These are phyloP conservation scores for Isoetes engelmannii DNA, from an alignment of 83 land plant species.

Conservation along the genomic window DNA sequence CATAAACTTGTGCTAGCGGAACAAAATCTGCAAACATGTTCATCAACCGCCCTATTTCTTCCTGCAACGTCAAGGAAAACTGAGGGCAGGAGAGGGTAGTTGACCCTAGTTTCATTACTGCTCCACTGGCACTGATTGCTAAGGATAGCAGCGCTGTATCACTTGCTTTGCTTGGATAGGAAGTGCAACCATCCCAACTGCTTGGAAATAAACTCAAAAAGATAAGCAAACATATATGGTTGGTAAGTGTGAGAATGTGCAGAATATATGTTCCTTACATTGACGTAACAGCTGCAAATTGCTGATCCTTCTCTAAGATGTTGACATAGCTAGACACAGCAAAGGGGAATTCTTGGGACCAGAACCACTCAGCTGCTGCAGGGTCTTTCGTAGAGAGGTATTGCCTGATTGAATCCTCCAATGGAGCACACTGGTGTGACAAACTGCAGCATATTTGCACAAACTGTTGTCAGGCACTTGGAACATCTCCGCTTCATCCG, in stretches of 20 bases:
- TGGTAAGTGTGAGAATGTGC: too few species aligned
- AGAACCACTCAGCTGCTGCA: constrained; percentile 68
- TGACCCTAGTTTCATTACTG: constrained; percentile 74
- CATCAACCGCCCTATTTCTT: constrained; percentile 73
- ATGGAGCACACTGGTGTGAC: constrained; percentile 46
- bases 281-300: constrained; percentile 51
- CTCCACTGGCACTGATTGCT: constrained; percentile 63
- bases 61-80: constrained; percentile 57
- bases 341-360: constrained; percentile 70
- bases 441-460: constrained; percentile 42
- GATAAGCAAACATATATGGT: too few species aligned
- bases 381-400: constrained; percentile 69
- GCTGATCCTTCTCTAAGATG: constrained; percentile 57
- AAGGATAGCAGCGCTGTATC: constrained; percentile 74
- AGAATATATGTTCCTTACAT: constrained; percentile 35
- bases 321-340: constrained; percentile 57
- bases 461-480: too few species aligned
- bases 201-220: constrained; percentile 17
- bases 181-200: constrained; percentile 38
- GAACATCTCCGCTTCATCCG: too few species aligned
- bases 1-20: constrained; percentile 59
- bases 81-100: constrained; percentile 75
- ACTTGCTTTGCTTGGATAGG: constrained; percentile 44
- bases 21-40: constrained; percentile 60
- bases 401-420: constrained; percentile 63